Evolutionary conservation across 78 protist genomes (phyloP).

Genomic region (Creolimax fragrantissima): DNA sequence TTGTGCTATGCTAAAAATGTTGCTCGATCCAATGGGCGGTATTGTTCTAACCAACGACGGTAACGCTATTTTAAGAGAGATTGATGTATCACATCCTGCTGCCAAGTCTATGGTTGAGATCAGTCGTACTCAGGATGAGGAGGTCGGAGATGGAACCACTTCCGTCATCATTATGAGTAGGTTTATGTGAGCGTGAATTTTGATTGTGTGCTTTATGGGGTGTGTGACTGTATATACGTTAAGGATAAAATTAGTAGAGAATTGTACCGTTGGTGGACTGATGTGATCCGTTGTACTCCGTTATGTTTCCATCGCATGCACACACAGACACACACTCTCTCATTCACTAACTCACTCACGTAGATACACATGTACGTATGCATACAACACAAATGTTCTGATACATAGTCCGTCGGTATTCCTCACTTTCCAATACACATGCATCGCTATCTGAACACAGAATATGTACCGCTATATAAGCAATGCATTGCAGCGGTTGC

Average conservation of each 20-base stretch:
- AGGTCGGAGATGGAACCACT: slow-evolving; percentile 99
- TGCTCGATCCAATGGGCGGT: slow-evolving; percentile 70
- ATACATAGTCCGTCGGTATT: no score
- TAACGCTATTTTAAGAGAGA: slow-evolving; percentile 87
- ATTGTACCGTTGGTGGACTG: no score
- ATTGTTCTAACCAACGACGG: slow-evolving; percentile 97
- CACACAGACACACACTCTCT: background rate
- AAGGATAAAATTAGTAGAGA: background rate
- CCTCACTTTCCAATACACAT: background rate
- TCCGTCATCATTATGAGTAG: slow-evolving; percentile 86
- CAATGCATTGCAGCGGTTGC: no score
- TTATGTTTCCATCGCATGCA: background rate
- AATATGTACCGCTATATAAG: no score
- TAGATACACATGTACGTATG: background rate
- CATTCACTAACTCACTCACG: no score
- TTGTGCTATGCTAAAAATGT: slow-evolving; percentile 98
- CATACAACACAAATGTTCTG: background rate
- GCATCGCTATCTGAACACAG: no score
- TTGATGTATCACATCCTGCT: slow-evolving; percentile 91
- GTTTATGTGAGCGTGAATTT: background rate
- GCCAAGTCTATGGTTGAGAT: slow-evolving; percentile 95
- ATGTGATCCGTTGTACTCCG: background rate
- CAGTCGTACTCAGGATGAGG: slow-evolving; percentile 94
- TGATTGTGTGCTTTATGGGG: background rate
- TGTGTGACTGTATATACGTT: background rate